Evolutionary conservation across 2,329 filamentous ascomycete species (phyloP).

Genomic region (Balansia obtecta): DNA sequence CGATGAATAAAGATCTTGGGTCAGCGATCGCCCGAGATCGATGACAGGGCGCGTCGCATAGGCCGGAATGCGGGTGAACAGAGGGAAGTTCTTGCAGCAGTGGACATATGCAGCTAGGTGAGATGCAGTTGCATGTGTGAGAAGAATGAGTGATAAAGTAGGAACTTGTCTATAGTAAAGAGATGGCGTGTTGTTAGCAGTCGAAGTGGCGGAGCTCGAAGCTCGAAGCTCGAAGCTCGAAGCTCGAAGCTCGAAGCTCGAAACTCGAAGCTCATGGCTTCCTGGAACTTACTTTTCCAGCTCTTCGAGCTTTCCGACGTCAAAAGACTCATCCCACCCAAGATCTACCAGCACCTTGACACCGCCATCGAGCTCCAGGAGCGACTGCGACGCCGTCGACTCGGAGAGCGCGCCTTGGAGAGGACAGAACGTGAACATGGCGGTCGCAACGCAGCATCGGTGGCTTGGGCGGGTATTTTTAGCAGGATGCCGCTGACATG

Average conservation of each 20-base stretch:
- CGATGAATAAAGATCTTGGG: conserved; percentile 87
- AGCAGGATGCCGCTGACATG: conserved; percentile 1
- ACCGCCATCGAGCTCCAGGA: conserved; percentile 90
- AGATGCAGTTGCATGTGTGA: conserved; percentile 85
- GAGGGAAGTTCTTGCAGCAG: conserved; percentile 91
- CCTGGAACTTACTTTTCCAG: conserved; percentile 65
- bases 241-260: no score
- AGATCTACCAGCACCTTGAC: conserved; percentile 92
- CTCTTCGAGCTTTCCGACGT: conserved; percentile 67
- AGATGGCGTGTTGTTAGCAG: conserved; percentile 11
- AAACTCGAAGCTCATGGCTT: background rate
- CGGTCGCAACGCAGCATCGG: conserved; percentile 12
- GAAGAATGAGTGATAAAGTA: conserved; percentile 81
- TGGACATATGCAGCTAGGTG: conserved; percentile 91
- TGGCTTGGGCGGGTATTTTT: background rate
- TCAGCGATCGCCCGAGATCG: conserved; percentile 76
- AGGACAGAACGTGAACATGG: conserved; percentile 93
- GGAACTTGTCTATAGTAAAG: conserved; percentile 59
- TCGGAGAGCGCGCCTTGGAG: conserved; percentile 83
- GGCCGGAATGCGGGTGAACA: conserved; percentile 83
- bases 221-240: background rate
- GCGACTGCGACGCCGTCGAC: conserved; percentile 82
- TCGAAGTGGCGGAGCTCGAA: background rate
- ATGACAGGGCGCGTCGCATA: conserved; percentile 93
- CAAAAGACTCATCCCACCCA: conserved; percentile 90